A percentile compares a stretch with the other conserved stretches of the same genome.
These are phyloP conservation scores for Chlorella sp. DNA, from an alignment of 139 green algal species.

Conservation along the genomic window DNA sequence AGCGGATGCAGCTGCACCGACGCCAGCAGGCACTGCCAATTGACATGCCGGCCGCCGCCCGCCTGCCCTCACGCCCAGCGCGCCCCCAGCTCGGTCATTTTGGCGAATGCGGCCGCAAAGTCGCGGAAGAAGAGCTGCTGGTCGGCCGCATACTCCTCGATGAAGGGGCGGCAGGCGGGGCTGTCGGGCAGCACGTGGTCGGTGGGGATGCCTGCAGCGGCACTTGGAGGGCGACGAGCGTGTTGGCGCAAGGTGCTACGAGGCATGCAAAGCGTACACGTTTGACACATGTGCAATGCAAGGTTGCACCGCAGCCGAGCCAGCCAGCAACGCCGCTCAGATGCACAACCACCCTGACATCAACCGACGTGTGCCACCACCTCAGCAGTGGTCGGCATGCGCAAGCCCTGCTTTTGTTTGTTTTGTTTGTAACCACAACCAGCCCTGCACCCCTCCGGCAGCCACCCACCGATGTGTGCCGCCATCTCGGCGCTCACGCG, in stretches of 20 bases:
- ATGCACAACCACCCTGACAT: too few relatives aligned
- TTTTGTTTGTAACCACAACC: too few relatives aligned
- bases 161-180: conserved; percentile 46
- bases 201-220: conserved; percentile 69
- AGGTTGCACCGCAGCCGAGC: neutral
- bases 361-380: too few relatives aligned
- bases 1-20: too few relatives aligned
- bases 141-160: conserved; percentile 73
- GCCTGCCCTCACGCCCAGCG: conserved; percentile 17
- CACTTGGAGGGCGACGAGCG: neutral
- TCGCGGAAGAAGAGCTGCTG: conserved; percentile 74
- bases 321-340: too few relatives aligned
- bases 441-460: too few relatives aligned
- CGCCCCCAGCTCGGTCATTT: conserved; percentile 63
- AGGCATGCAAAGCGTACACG: too few relatives aligned
- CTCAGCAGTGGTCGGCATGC: too few relatives aligned
- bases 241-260: too few relatives aligned
- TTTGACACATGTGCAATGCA: neutral
- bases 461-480: conserved; percentile 43
- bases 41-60: too few relatives aligned
- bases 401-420: too few relatives aligned
- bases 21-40: too few relatives aligned
- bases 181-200: conserved; percentile 89
- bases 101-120: conserved; percentile 72
- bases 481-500: conserved; percentile 44